Conservation (phyloP, 176 grass and related monocot species). For the Aegilops bicornis region DNA sequence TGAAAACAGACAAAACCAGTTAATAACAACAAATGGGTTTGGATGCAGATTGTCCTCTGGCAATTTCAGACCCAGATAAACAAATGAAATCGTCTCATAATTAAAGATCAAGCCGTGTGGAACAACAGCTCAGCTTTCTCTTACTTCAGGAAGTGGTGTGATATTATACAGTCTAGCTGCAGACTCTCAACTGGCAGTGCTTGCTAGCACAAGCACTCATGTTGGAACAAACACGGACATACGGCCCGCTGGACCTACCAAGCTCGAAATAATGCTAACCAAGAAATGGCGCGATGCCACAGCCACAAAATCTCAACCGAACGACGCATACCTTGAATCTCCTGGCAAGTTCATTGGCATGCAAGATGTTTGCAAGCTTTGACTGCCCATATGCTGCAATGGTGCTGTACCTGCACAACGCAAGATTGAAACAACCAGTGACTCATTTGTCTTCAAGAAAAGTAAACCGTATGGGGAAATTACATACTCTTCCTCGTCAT, state of each 20-base stretch:
- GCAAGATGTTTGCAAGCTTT: constrained; percentile 89
- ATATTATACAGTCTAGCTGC: not conserved
- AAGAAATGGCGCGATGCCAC: not conserved
- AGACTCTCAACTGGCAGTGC: not conserved
- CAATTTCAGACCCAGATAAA: not conserved
- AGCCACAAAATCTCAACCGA: not conserved
- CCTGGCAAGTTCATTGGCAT: constrained; percentile 88
- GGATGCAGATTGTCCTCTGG: no score
- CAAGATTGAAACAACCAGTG: constrained; percentile 38
- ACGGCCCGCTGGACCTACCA: not conserved
- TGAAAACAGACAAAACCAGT: not conserved
- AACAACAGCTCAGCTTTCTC: not conserved
- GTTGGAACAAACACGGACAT: not conserved
- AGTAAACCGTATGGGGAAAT: not conserved
- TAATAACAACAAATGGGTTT: no score
- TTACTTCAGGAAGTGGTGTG: not conserved
- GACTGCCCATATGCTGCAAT: constrained; percentile 86
- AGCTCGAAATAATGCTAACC: not conserved
- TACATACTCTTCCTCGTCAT: constrained; percentile 71
- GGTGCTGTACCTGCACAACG: constrained; percentile 55
- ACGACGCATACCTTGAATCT: constrained; percentile 54
- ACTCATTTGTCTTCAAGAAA: not conserved
- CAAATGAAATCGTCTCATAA: constrained; percentile 8
- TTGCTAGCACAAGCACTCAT: not conserved
- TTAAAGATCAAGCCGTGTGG: no score